Percentiles rank a stretch among this genome's conserved stretches.
Evolutionary conservation across 2,329 filamentous ascomycete genomes (phyloP).

Genomic region (Delphinella strobiligena): DNA sequence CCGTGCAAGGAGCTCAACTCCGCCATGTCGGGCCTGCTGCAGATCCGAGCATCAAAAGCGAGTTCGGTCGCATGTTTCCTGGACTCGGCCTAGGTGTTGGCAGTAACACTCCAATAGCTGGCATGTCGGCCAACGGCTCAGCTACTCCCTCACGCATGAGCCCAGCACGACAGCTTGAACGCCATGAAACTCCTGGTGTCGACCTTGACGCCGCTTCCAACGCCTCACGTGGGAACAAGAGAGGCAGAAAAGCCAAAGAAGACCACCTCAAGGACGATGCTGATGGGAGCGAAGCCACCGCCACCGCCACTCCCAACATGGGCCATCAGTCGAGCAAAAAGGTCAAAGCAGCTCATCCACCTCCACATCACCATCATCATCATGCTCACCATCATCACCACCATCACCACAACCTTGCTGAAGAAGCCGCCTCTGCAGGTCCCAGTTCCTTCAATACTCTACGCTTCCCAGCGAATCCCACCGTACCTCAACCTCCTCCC

Average conservation of each 20-base stretch:
- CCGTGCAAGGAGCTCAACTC: constrained; percentile 81
- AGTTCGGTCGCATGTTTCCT: constrained; percentile 89
- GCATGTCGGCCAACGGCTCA: constrained; percentile 36
- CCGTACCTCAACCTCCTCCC: constrained; percentile 15
- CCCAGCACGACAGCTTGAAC: constrained; percentile 18
- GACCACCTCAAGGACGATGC: constrained; percentile 19
- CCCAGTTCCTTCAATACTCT: constrained; percentile 19
- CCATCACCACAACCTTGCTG: constrained; percentile 19
- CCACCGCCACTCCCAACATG: too few relatives aligned
- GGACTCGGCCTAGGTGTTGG: constrained; percentile 64
- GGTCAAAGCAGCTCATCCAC: constrained; percentile 34
- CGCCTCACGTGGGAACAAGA: neutral
- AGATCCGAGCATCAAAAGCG: constrained; percentile 84
- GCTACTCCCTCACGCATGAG: constrained; percentile 38
- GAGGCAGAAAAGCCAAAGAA: constrained; percentile 4
- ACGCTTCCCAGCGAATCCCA: constrained; percentile 20
- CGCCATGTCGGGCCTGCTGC: constrained; percentile 66
- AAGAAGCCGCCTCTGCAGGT: constrained; percentile 11
- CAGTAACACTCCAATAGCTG: constrained; percentile 34
- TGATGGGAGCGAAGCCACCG: constrained; percentile 23
- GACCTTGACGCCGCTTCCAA: neutral
- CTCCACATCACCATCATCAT: constrained; percentile 47
- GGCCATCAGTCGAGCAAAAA: constrained; percentile 58
- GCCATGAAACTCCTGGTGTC: constrained; percentile 13
- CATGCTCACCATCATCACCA: constrained; percentile 33